Evolutionary conservation across 148 eudicot genomes (phyloP).

Genomic region (Persicaria maculosa): DNA sequence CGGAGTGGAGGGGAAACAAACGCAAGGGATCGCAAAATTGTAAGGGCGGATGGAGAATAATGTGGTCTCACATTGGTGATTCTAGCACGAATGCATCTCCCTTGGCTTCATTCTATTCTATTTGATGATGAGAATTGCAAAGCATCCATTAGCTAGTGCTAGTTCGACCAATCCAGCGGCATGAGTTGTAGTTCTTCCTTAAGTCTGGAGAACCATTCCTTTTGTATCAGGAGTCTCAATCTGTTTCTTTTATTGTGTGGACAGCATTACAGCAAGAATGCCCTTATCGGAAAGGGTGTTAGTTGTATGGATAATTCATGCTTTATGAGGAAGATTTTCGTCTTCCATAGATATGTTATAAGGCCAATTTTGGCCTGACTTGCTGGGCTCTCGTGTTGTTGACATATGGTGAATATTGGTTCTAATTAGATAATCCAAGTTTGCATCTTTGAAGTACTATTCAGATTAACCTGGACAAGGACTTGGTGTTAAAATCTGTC

Average conservation of each 20-base stretch:
- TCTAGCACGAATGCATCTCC: neutral
- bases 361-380: neutral
- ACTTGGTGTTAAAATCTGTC: neutral
- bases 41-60: neutral
- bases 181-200: neutral
- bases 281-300: neutral
- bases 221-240: neutral
- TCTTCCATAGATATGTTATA: neutral
- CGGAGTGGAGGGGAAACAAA: constrained; percentile 3
- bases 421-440: neutral
- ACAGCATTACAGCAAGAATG: neutral
- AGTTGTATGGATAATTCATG: neutral
- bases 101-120: neutral
- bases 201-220: neutral
- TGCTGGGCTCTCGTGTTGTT: neutral
- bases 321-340: neutral
- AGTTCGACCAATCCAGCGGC: neutral
- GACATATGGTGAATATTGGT: neutral
- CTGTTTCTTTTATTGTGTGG: constrained; percentile 3
- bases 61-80: neutral
- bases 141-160: neutral
- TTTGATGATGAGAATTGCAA: neutral
- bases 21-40: neutral
- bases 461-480: neutral
- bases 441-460: neutral